Base-by-base conservation (phyloP, 768 basidiomycete species). In the Aureoboletus auriporus region DNA sequence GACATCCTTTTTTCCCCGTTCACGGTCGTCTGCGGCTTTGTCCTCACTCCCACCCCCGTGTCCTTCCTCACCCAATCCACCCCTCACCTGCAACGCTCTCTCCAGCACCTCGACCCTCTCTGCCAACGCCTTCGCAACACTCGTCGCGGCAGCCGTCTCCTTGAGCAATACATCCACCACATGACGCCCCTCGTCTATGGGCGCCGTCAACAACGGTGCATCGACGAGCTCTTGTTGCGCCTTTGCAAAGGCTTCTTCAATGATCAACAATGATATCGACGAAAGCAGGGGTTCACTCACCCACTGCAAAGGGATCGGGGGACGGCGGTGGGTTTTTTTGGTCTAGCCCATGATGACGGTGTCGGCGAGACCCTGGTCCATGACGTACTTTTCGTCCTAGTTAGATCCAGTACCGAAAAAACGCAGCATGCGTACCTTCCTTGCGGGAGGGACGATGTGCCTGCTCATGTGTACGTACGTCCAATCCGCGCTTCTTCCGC, bases 51-150 rank as follows among this genome's bases (percentile, higher is more conserved):
- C 14, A 0, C 27, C n/a, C 1, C 13, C 16, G 6, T 20, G 35
- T 10, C 20, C 43, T n/a, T 10, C 23, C 9, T 10, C 30, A n/a
- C 8, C 8, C 33, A 33, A 14, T 0, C 13, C 41, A 28, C 33
- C 47, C 12, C 11, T 34, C 1, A 9, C 16, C 33, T 47, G 35
- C 39, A 65, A 26, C 5, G 47, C 41, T 51, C 35, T 51, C 40
- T 65, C 66, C 31, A 65, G 43, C 6, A 44, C 42, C 30, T 52
- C 59, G 8, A 68, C 64, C 8, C 62, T 51, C 40, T 63, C 66
- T 7, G 51, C 49, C 47, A 65, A 49, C 13, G 42, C 49, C 23
- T 43, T 51, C 23, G 52, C 54, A 6, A 40, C 54, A 5, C 50
- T 58, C 1, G 56, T 46, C 13, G 55, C 58, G 5, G 38, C 55